These are phyloP conservation scores for Scheffersomyces stambukii DNA, from an alignment of 1,139 yeast species.

Conservation along the genomic window DNA sequence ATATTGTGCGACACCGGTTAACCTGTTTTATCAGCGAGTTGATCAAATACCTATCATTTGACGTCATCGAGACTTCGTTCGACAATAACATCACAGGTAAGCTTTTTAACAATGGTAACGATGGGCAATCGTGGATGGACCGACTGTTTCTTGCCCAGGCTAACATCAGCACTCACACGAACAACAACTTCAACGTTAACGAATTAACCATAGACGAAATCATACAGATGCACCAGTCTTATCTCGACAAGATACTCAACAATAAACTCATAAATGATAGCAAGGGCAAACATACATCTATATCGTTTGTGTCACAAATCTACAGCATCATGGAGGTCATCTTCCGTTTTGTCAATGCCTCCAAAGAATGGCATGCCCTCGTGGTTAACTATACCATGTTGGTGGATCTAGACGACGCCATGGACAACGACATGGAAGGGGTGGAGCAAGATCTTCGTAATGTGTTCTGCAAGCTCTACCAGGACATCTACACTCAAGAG, in stretches of 20 bases:
- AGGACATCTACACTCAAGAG: constrained; percentile 20
- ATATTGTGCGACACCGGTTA: constrained; percentile 39
- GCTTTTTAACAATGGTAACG: constrained; percentile 15
- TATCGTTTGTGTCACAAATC: constrained; percentile 42
- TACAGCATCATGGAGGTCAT: constrained; percentile 39
- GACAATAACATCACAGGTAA: constrained; percentile 16
- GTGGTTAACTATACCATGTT: constrained; percentile 27
- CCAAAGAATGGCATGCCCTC: constrained; percentile 39
- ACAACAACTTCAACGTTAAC: constrained; percentile 16
- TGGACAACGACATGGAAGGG: constrained; percentile 13
- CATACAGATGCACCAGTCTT: constrained; percentile 35
- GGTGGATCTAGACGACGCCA: constrained; percentile 17
- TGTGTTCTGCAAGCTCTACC: constrained; percentile 20
- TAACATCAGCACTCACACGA: constrained; percentile 9
- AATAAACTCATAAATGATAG: constrained; percentile 36
- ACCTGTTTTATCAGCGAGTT: constrained; percentile 42
- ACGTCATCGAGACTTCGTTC: constrained; percentile 46
- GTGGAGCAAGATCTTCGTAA: constrained; percentile 20
- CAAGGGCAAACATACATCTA: constrained; percentile 37
- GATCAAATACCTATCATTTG: constrained; percentile 41
- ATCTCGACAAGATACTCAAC: constrained; percentile 33
- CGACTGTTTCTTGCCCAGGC: too few relatives aligned
- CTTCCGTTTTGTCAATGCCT: constrained; percentile 40
- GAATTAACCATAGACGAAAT: constrained; percentile 47
- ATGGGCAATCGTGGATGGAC: too few relatives aligned